A percentile compares a stretch with the other conserved stretches of the same genome.
phyloP scores from a whole-genome alignment of 306 rosid species.

The Medicago truncatula region MtrunA17r5.0-ANR NC_053042.1:41285501-41286000 shows the following conservation, averaged over 20 bases:
- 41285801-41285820: constrained; percentile 78
- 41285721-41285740: constrained; percentile 63
- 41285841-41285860: constrained; percentile 44
- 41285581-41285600: constrained; percentile 69
- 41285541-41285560: constrained; percentile 36
- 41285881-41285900: constrained; percentile 5
- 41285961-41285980: constrained; percentile 88
- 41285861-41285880: constrained; percentile 24
- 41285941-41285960: constrained; percentile 88
- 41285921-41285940: constrained; percentile 78
- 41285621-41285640: constrained; percentile 77
- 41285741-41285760: constrained; percentile 64
- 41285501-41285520: not conserved
- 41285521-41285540: not conserved
- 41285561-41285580: constrained; percentile 66
- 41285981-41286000: constrained; percentile 84
- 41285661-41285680: constrained; percentile 56
- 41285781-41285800: constrained; percentile 96
- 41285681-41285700: constrained; percentile 78
- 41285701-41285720: constrained; percentile 93
- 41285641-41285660: constrained; percentile 92
- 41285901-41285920: not conserved
- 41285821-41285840: constrained; percentile 89
- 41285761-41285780: constrained; percentile 82
- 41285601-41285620: constrained; percentile 54